These are phyloP conservation scores for Xanthoconium stramineum DNA, from an alignment of 768 basidiomycete genomes.

Conservation along the genomic window DNA sequence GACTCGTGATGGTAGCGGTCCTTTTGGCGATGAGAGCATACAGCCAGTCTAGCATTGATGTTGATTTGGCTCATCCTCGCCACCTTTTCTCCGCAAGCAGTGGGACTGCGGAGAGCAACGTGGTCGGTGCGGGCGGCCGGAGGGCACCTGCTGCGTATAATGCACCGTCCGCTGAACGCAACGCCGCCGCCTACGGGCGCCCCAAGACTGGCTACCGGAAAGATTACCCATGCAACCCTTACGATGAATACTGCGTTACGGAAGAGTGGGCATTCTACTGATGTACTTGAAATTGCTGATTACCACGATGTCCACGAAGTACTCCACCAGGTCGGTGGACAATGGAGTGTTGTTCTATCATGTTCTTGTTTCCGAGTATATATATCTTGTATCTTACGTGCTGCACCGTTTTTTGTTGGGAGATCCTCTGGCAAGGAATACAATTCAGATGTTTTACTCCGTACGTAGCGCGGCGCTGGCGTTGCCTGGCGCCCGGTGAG, in stretches of 20 bases:
- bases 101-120: conserved; percentile 33
- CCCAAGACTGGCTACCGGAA: conserved; percentile 32
- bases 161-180: conserved; percentile 26
- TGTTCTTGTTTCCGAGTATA: conserved; percentile 16
- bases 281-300: conserved; percentile 4
- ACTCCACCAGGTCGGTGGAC: not conserved
- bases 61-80: conserved; percentile 30
- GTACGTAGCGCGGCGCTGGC: not conserved
- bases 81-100: conserved; percentile 33
- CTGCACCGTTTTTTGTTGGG: conserved; percentile 2
- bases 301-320: not conserved
- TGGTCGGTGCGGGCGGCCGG: conserved; percentile 32
- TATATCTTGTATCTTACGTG: conserved; percentile 21
- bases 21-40: conserved; percentile 42
- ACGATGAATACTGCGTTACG: conserved; percentile 64
- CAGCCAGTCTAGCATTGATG: conserved; percentile 29
- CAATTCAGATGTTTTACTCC: not conserved
- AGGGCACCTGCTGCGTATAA: conserved; percentile 22
- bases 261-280: conserved; percentile 63
- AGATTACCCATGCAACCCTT: conserved; percentile 55
- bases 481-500: not conserved
- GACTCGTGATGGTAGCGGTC: conserved; percentile 31
- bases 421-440: conserved; percentile 18
- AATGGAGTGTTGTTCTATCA: conserved; percentile 7
- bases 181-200: conserved; percentile 28